Evolutionary conservation across 495 filamentous ascomycete species (phyloP).

Genomic region (Tuber calosporum): DNA sequence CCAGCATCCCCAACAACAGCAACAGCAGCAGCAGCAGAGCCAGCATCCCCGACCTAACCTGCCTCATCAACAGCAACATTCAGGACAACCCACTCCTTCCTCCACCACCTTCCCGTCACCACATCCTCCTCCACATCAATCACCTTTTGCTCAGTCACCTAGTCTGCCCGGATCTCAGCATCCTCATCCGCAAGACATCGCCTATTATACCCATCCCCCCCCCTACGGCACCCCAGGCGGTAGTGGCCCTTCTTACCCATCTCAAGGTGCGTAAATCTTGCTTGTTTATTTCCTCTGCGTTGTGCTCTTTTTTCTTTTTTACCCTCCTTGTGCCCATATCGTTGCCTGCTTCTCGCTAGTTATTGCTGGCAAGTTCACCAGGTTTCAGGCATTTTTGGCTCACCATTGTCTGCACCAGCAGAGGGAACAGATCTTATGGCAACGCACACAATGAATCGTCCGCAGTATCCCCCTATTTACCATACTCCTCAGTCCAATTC

Average conservation of each 20-base stretch:
- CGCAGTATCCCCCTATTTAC: constrained; percentile 83
- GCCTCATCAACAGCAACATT: constrained; percentile 59
- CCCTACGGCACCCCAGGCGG: constrained; percentile 65
- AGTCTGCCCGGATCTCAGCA: constrained; percentile 48
- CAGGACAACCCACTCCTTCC: constrained; percentile 45
- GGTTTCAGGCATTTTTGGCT: constrained; percentile 28
- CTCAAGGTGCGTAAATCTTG: constrained; percentile 60
- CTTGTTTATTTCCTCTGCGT: constrained; percentile 16
- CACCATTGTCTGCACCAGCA: constrained; percentile 46
- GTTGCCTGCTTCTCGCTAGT: constrained; percentile 10
- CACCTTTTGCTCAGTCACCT: constrained; percentile 39
- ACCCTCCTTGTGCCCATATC: neutral
- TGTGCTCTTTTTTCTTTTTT: constrained; percentile 17
- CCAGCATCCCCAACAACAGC: constrained; percentile 42
- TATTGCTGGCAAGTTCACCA: neutral
- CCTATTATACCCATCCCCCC: constrained; percentile 67
- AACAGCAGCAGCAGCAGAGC: constrained; percentile 52
- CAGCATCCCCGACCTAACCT: constrained; percentile 60
- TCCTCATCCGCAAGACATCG: constrained; percentile 55
- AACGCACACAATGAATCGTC: constrained; percentile 74
- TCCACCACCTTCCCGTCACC: constrained; percentile 41
- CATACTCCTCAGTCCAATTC: constrained; percentile 95
- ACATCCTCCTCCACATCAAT: constrained; percentile 40
- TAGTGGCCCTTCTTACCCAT: constrained; percentile 62
- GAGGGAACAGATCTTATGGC: constrained; percentile 88